Conservation (phyloP, 176 grass and related monocot genomes). For the Lolium perenne region DNA sequence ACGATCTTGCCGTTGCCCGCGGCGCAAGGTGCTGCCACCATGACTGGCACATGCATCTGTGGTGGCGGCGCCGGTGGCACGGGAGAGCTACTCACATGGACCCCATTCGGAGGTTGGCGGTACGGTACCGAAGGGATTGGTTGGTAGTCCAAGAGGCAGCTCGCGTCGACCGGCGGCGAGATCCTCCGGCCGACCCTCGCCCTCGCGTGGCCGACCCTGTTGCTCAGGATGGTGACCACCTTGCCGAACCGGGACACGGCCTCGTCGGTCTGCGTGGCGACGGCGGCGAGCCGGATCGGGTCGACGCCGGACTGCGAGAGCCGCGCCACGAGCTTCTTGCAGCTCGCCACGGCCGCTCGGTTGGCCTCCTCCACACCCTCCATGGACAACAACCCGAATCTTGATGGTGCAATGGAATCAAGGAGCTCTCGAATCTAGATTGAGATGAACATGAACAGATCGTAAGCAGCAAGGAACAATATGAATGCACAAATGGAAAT, state of each 20-base stretch:
- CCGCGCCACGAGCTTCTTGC: constrained; percentile 50
- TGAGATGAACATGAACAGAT: neutral
- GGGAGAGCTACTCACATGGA: neutral
- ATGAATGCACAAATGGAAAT: neutral
- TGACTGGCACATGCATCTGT: constrained; percentile 1
- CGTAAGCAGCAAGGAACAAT: neutral
- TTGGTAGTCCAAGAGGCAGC: constrained; percentile 45
- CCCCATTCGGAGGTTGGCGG: neutral
- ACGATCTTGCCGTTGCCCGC: constrained; percentile 17
- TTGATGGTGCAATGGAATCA: constrained; percentile 28
- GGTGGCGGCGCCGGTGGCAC: neutral
- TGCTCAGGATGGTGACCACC: constrained; percentile 56
- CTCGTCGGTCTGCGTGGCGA: constrained; percentile 49
- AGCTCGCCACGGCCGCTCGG: constrained; percentile 56
- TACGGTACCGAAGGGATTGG: constrained; percentile 9
- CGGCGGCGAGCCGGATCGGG: constrained; percentile 36
- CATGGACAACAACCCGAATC: constrained; percentile 41
- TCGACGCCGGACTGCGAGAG: constrained; percentile 42
- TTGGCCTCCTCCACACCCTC: constrained; percentile 53
- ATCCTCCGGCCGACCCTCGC: constrained; percentile 47
- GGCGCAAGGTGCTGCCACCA: neutral
- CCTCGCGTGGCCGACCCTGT: constrained; percentile 56
- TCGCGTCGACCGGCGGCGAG: constrained; percentile 24
- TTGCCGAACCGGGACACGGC: constrained; percentile 50
- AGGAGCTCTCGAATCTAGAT: neutral